Evolutionary conservation across 2,329 filamentous ascomycete species (phyloP).

Genomic region (Dendrostoma leiphaemia): DNA sequence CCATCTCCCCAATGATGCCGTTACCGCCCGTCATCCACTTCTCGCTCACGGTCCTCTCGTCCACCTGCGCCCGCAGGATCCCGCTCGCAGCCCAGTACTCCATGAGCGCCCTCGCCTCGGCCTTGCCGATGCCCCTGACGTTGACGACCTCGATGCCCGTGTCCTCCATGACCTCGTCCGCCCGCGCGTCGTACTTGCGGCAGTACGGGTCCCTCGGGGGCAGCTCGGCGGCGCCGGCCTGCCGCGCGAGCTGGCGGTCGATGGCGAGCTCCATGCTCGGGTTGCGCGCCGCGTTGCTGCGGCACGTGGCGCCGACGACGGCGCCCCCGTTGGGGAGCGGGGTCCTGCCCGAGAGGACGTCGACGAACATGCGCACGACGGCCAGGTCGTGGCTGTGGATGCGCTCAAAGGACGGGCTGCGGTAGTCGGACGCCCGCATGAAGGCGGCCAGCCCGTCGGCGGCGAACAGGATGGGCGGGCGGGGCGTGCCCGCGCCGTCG

Average conservation of each 20-base stretch:
- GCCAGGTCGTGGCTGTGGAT: constrained; percentile 86
- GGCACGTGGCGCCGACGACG: constrained; percentile 71
- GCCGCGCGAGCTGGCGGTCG: constrained; percentile 48
- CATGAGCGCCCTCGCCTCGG: constrained; percentile 76
- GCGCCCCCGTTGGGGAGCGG: constrained; percentile 71
- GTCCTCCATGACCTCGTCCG: constrained; percentile 50
- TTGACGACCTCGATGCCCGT: constrained; percentile 45
- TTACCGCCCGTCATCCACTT: constrained; percentile 82
- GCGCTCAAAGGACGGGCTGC: constrained; percentile 63
- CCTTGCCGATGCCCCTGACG: constrained; percentile 67
- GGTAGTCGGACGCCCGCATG: constrained; percentile 77
- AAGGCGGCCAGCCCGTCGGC: constrained; percentile 79
- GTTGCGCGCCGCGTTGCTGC: constrained; percentile 65
- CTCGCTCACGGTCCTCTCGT: constrained; percentile 70
- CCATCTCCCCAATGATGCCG: constrained; percentile 83
- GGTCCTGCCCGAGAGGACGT: constrained; percentile 62
- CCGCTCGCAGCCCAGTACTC: constrained; percentile 93
- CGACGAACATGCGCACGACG: constrained; percentile 72
- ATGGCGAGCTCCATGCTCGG: constrained; percentile 69
- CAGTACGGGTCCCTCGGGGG: constrained; percentile 51
- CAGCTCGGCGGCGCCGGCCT: constrained; percentile 26
- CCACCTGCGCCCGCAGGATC: constrained; percentile 67
- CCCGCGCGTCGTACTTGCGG: constrained; percentile 55
- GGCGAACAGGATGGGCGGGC: constrained; percentile 65
- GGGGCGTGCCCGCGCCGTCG: constrained; percentile 39